phyloP scores from a whole-genome alignment of 306 rosid species.

The Hippophae tibetana region DNA sequence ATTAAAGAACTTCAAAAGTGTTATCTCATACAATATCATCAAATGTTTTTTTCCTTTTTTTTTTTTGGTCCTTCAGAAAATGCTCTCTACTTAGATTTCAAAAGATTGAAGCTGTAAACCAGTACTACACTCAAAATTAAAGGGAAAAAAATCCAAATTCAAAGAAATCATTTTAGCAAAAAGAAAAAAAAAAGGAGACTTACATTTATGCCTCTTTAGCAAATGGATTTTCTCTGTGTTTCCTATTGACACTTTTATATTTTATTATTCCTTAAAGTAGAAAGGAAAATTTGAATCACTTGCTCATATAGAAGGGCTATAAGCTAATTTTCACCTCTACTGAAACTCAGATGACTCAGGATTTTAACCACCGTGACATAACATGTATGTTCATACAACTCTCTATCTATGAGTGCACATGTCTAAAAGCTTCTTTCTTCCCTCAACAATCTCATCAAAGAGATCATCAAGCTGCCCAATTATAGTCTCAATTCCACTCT shows the following conservation, averaged over 20 bases:
- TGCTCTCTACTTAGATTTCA: not conserved
- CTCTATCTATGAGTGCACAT: slow-evolving; percentile 62
- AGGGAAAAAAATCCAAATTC: not conserved
- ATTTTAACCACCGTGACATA: too few species aligned
- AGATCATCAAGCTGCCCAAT: slow-evolving; percentile 78
- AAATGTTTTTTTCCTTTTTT: not conserved
- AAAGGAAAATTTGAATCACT: too few species aligned
- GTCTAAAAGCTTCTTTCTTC: slow-evolving; percentile 85
- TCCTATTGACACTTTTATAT: not conserved
- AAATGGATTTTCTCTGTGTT: slow-evolving; percentile 5
- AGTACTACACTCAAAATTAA: not conserved
- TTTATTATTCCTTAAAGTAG: not conserved
- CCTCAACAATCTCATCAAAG: slow-evolving; percentile 82
- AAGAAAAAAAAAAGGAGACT: not conserved
- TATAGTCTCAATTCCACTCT: slow-evolving; percentile 58
- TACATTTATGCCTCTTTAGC: slow-evolving; percentile 6
- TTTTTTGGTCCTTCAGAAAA: slow-evolving; percentile 10
- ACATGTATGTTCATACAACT: slow-evolving; percentile 9
- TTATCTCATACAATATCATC: too few species aligned
- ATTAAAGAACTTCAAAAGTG: too few species aligned
- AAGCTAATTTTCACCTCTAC: too few species aligned
- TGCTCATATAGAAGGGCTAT: too few species aligned
- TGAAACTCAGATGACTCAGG: too few species aligned
- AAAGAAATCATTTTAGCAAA: not conserved
- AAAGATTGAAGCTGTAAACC: too few species aligned